phyloP scores from a whole-genome alignment of 192 early-diverging fungal species.

The Podila epigama region DNA sequence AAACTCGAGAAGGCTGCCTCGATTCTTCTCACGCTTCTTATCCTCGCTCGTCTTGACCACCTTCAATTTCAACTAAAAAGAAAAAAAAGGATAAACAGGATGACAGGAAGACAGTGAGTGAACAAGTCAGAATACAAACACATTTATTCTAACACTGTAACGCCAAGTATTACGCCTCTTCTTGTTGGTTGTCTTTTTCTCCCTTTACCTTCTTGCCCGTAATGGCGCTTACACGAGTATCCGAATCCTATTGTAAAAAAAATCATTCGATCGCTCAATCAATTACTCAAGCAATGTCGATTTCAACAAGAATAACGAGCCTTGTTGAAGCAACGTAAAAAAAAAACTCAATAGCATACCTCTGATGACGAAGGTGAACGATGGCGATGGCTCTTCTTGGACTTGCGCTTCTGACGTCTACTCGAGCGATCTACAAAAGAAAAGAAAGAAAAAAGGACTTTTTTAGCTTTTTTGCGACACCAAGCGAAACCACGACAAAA shows the following conservation, averaged over 20 bases:
- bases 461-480: background rate
- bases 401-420: conserved; percentile 22
- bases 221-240: conserved; percentile 27
- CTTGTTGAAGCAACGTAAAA: background rate
- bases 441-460: background rate
- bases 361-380: conserved; percentile 21
- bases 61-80: conserved; percentile 28
- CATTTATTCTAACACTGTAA: background rate
- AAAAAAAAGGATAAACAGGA: background rate
- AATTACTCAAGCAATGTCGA: too few species aligned
- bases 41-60: conserved; percentile 38
- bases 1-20: conserved; percentile 39
- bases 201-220: conserved; percentile 30
- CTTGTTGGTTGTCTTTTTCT: too few species aligned
- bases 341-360: background rate
- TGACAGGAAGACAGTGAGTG: background rate
- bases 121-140: background rate
- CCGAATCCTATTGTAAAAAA: conserved; percentile 24
- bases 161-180: too few species aligned
- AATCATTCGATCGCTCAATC: too few species aligned
- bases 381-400: conserved; percentile 30
- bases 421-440: conserved; percentile 12
- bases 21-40: conserved; percentile 46
- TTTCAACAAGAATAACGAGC: background rate
- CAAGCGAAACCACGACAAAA: background rate